Percentiles rank a stretch among this genome's conserved stretches.
These are phyloP conservation scores for Lentinus brumalis DNA, from an alignment of 768 basidiomycete genomes.

Conservation along the genomic window DNA sequence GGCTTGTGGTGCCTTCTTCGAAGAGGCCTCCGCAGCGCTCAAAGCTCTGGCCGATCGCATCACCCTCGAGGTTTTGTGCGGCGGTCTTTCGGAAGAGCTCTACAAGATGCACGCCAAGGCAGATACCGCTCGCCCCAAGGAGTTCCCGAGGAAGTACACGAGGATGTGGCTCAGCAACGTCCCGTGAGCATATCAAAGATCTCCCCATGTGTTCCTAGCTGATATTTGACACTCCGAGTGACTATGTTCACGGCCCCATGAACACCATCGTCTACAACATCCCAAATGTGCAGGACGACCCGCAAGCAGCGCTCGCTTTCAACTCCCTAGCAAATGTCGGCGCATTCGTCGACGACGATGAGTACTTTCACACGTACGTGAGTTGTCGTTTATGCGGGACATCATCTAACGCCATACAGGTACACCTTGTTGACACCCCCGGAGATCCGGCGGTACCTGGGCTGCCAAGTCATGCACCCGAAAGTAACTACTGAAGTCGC, in stretches of 20 bases:
- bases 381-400: no score
- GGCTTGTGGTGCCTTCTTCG: slow-evolving; percentile 28
- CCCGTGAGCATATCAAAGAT: slow-evolving; percentile 24
- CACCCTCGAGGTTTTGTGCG: slow-evolving; percentile 30
- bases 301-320: slow-evolving; percentile 29
- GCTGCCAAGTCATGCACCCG: slow-evolving; percentile 26
- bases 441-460: slow-evolving; percentile 34
- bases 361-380: slow-evolving; percentile 34
- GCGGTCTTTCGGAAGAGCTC: slow-evolving; percentile 34
- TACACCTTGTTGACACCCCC: slow-evolving; percentile 25
- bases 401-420: neutral
- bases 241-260: slow-evolving; percentile 36
- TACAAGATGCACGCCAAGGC: slow-evolving; percentile 31
- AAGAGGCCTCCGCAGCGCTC: slow-evolving; percentile 27
- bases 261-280: slow-evolving; percentile 31
- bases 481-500: neutral
- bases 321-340: slow-evolving; percentile 33
- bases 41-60: slow-evolving; percentile 1
- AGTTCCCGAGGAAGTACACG: slow-evolving; percentile 34
- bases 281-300: slow-evolving; percentile 28
- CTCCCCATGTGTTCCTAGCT: no score
- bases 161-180: slow-evolving; percentile 40
- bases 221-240: slow-evolving; percentile 19
- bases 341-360: slow-evolving; percentile 32
- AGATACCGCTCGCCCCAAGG: slow-evolving; percentile 26